Base-by-base conservation (phyloP, 2,329 filamentous ascomycete species). In the Paecilomyces variotii region DNA sequence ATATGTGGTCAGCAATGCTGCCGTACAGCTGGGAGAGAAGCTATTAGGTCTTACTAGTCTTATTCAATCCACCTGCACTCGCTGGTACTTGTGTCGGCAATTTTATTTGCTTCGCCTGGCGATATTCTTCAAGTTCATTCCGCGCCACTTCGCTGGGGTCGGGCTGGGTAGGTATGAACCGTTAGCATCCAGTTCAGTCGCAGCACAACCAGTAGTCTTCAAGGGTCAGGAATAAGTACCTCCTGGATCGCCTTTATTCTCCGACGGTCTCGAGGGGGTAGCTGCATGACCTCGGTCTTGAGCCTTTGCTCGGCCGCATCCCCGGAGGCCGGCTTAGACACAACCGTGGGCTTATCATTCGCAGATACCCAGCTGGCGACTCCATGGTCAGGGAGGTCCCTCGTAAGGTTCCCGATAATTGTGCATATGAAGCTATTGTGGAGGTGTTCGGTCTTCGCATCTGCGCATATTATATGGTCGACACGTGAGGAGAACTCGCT, bases 61-160 rank as follows among this genome's bases (percentile, higher is more conserved):
- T 91, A 64, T 90, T 91, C 53, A 93, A 81, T 24, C 88, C 88
- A 28, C 85, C 87, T 26, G 87, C 87, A 68, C 85, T 86, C 28
- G 86, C 81, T 27, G 87, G 86, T 7, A 85, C 82, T 58, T 90
- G 84, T 30, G 87, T 82, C 28, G 81, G 79, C 52, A 80, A 69
- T 65, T 80, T 81, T 57, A 80, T 79, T 58, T 77, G 75, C 59
- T 77, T 77, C 9, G 76, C 77, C 27, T 72, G 65, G 50, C 79
- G 72, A 55, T 77, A 78, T 64, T 78, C 70, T 60, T 78, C 76
- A 54, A 76, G 63, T 58, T 74, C 71, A 58, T 67, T 73, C 11
- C 64, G 68, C 26, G 60, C 54, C 9, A 60, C 55, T 55, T 74
- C 71, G 30, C 68, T 66, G 7, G 70, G 65, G 61, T 76, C 75